Evolutionary conservation across 371 early-diverging fungal species (phyloP).

Genomic region (Syncephalastrum monosporum): DNA sequence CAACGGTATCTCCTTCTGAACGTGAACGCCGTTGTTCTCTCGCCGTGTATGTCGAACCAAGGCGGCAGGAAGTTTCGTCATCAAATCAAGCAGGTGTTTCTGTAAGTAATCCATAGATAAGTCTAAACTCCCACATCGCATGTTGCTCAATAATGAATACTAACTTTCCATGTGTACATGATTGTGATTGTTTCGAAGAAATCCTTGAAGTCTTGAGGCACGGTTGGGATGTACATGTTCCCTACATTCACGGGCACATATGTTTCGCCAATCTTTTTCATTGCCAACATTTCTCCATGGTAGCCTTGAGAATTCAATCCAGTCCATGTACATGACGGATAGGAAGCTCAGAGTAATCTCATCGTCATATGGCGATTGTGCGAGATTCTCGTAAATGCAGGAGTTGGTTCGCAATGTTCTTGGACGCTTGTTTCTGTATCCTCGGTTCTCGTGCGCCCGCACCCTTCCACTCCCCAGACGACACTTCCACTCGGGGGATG

Average conservation of each 20-base stretch:
- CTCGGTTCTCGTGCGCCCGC: not conserved
- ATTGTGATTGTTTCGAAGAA: not conserved
- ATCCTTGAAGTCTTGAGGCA: not conserved
- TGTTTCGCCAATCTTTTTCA: not conserved
- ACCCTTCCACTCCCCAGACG: constrained; percentile 1
- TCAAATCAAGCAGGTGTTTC: too few relatives aligned
- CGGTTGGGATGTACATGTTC: not conserved
- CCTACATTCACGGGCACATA: not conserved
- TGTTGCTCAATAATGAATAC: not conserved
- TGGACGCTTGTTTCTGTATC: not conserved
- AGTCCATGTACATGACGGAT: constrained; percentile 3
- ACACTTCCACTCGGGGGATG: not conserved
- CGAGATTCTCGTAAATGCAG: not conserved
- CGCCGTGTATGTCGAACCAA: too few relatives aligned
- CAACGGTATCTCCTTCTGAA: too few relatives aligned
- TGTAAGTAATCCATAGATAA: too few relatives aligned
- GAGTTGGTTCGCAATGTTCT: not conserved
- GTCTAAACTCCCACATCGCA: not conserved
- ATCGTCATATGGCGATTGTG: not conserved
- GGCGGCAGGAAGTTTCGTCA: too few relatives aligned
- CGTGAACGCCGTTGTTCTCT: too few relatives aligned
- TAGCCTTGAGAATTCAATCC: not conserved
- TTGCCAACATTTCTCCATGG: not conserved
- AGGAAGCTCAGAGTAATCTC: not conserved
- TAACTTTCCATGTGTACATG: constrained; percentile 5